phyloP scores from a whole-genome alignment of 257 asterid genomes.

The Asclepias syriaca region DNA sequence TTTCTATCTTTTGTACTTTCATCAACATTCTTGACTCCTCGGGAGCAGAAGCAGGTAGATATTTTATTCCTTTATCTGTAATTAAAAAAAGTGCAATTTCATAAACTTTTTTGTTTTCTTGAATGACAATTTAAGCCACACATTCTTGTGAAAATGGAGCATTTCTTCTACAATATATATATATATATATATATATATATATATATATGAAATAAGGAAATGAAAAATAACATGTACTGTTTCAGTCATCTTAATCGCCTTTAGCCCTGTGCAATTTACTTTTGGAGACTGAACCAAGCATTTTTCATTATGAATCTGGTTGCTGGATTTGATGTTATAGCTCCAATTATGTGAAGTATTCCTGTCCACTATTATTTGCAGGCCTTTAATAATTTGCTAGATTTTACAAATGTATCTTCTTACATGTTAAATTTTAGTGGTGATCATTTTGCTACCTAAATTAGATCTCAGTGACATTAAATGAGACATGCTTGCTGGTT shows the following conservation, averaged over 20 bases:
- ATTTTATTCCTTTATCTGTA: conserved; percentile 4
- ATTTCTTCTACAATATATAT: too few relatives aligned
- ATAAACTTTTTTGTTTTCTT: neutral
- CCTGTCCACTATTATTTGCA: neutral
- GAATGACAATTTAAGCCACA: neutral
- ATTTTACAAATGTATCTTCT: neutral
- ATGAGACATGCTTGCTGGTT: neutral
- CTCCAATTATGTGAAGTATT: neutral
- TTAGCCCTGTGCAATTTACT: neutral
- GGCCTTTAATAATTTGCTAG: neutral
- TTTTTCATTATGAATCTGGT: neutral
- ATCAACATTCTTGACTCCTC: conserved; percentile 17
- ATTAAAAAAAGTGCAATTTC: neutral
- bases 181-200: neutral
- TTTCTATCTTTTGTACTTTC: conserved; percentile 29
- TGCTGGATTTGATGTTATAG: neutral
- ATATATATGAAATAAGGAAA: neutral
- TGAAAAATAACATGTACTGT: neutral
- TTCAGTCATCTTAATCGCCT: neutral
- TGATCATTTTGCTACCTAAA: neutral
- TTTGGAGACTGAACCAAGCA: neutral
- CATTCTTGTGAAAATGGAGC: neutral
- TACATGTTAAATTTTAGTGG: neutral
- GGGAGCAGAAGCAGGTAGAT: conserved; percentile 51
- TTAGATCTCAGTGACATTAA: neutral